Evolutionary conservation across 2,329 filamentous ascomycete species (phyloP).

Genomic region (Ophiostoma sp.): DNA sequence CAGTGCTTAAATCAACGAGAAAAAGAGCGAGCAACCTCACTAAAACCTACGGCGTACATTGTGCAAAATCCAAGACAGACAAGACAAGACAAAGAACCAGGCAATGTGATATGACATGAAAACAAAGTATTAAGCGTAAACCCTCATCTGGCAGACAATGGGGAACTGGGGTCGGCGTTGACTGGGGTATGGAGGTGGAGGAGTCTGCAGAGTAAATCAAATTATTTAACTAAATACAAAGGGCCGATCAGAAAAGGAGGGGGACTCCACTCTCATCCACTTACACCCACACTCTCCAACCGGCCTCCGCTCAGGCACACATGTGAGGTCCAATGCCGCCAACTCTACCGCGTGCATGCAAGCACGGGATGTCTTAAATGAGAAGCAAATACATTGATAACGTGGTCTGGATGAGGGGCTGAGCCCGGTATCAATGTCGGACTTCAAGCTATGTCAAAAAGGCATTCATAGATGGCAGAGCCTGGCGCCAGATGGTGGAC

Average conservation of each 20-base stretch:
- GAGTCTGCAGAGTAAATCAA: not conserved
- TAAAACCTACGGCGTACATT: too few relatives aligned
- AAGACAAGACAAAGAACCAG: too few relatives aligned
- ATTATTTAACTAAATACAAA: constrained; percentile 12
- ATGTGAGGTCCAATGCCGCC: not conserved
- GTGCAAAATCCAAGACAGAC: too few relatives aligned
- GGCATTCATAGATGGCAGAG: too few relatives aligned
- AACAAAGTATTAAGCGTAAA: constrained; percentile 1
- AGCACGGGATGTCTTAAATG: not conserved
- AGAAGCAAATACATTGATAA: too few relatives aligned
- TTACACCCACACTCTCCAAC: constrained; percentile 15
- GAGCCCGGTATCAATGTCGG: too few relatives aligned
- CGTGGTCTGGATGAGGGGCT: too few relatives aligned
- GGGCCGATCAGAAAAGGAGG: constrained; percentile 20
- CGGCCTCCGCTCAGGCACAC: not conserved
- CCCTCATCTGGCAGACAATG: not conserved
- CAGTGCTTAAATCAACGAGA: not conserved
- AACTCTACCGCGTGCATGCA: not conserved
- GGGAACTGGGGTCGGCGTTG: not conserved
- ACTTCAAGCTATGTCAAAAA: too few relatives aligned
- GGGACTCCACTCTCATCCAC: constrained; percentile 1
- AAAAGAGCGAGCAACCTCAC: not conserved
- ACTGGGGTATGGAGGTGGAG: constrained; percentile 6
- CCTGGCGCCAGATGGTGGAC: too few relatives aligned
- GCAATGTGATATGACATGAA: too few relatives aligned